A percentile compares a stretch with the other conserved stretches of the same genome.
These are phyloP conservation scores for Tinospora cordifolia DNA, from an alignment of 164 flowering plant species.

Conservation along the genomic window DNA sequence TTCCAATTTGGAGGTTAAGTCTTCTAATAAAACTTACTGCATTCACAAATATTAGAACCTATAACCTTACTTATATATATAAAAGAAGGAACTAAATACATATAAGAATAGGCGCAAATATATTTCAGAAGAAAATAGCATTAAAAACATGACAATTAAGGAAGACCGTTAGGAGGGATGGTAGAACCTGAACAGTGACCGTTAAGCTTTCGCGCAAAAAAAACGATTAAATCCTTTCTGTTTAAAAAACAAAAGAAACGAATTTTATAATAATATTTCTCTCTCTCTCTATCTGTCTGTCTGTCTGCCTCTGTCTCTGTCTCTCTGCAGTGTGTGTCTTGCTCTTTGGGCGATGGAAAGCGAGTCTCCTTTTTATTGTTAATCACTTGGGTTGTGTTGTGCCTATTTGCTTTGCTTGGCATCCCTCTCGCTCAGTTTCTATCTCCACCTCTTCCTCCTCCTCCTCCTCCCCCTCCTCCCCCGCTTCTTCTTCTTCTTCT, in stretches of 20 bases:
- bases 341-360: background rate
- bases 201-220: conserved; percentile 31
- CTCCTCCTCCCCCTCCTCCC: no score
- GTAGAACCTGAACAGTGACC: conserved; percentile 15
- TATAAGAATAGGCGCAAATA: no score
- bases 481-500: no score
- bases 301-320: background rate
- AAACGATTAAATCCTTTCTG: background rate
- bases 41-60: no score
- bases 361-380: background rate
- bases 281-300: background rate
- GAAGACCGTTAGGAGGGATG: no score
- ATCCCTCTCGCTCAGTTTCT: background rate
- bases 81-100: no score
- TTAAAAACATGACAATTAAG: no score
- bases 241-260: background rate
- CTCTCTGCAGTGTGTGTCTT: background rate
- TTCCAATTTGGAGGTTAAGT: no score
- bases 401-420: background rate
- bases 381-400: background rate
- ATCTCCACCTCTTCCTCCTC: background rate
- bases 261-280: background rate
- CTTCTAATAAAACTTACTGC: no score
- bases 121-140: no score
- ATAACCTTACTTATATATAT: no score